Percentiles rank a stretch among this genome's conserved stretches.
Evolutionary conservation across 208 protist genomes (phyloP).

Genomic region (Leishmania lainsoni): DNA sequence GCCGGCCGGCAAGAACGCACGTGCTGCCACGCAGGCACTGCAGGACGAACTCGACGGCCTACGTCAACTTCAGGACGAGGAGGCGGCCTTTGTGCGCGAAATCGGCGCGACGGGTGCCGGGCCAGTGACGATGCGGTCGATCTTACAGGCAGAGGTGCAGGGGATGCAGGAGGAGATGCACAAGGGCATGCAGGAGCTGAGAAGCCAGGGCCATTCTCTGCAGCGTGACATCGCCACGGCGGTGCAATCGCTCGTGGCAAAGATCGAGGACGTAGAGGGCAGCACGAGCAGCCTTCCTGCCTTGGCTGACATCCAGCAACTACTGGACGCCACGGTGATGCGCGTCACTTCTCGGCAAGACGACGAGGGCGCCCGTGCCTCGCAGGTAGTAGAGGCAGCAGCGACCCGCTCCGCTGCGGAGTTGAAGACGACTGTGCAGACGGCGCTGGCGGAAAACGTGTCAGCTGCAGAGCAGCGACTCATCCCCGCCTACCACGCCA

Average conservation of each 20-base stretch:
- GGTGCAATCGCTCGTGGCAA: constrained; percentile 9
- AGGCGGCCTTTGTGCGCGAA: constrained; percentile 20
- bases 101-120: not conserved
- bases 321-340: constrained; percentile 25
- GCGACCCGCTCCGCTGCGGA: constrained; percentile 8
- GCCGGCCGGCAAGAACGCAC: not conserved
- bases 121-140: constrained; percentile 19
- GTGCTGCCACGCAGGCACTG: constrained; percentile 1
- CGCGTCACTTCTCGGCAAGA: constrained; percentile 10
- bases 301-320: constrained; percentile 30
- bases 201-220: not conserved
- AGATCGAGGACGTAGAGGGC: constrained; percentile 15
- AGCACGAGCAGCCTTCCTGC: constrained; percentile 14
- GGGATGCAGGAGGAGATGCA: constrained; percentile 16
- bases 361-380: constrained; percentile 8
- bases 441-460: constrained; percentile 18
- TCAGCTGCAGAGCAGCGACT: constrained; percentile 14
- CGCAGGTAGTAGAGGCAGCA: constrained; percentile 17
- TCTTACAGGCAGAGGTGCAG: constrained; percentile 19
- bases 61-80: constrained; percentile 23
- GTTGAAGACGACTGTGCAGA: constrained; percentile 19
- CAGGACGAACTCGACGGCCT: constrained; percentile 14
- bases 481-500: constrained; percentile 21
- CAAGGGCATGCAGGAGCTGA: constrained; percentile 1
- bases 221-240: constrained; percentile 6